These are phyloP conservation scores for Lavandula angustifolia DNA, from an alignment of 257 asterid species.

Conservation along the genomic window DNA sequence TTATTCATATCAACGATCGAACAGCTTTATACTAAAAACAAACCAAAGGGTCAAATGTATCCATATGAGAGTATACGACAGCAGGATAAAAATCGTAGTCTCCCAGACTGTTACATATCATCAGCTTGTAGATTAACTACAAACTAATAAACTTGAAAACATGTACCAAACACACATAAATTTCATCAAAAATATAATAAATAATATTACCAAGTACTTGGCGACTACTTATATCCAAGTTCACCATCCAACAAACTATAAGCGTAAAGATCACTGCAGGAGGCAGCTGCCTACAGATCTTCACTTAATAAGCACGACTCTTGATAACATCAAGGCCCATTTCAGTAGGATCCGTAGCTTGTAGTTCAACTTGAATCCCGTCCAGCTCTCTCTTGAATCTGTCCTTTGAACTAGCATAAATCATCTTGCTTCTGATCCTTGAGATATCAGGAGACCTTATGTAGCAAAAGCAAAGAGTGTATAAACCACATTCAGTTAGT, in stretches of 20 bases:
- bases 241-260: constrained; percentile 38
- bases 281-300: constrained; percentile 26
- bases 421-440: constrained; percentile 60
- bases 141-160: constrained; percentile 30
- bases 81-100: constrained; percentile 27
- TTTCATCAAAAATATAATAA: constrained; percentile 29
- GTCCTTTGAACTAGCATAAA: constrained; percentile 61
- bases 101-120: constrained; percentile 38
- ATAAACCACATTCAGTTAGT: constrained; percentile 6
- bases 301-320: constrained; percentile 46
- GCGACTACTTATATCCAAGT: constrained; percentile 30
- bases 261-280: constrained; percentile 27
- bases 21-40: no score
- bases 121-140: constrained; percentile 37
- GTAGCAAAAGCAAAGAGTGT: constrained; percentile 2
- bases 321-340: constrained; percentile 58
- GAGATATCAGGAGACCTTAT: constrained; percentile 56
- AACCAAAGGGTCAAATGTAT: neutral
- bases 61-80: constrained; percentile 27
- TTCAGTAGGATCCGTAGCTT: constrained; percentile 64
- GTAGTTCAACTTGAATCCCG: constrained; percentile 55
- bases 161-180: constrained; percentile 33
- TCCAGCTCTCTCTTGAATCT: constrained; percentile 62
- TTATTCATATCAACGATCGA: neutral
- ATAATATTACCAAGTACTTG: constrained; percentile 33